These are phyloP conservation scores for Volutella citrinella DNA, from an alignment of 2,329 filamentous ascomycete genomes.

Conservation along the genomic window DNA sequence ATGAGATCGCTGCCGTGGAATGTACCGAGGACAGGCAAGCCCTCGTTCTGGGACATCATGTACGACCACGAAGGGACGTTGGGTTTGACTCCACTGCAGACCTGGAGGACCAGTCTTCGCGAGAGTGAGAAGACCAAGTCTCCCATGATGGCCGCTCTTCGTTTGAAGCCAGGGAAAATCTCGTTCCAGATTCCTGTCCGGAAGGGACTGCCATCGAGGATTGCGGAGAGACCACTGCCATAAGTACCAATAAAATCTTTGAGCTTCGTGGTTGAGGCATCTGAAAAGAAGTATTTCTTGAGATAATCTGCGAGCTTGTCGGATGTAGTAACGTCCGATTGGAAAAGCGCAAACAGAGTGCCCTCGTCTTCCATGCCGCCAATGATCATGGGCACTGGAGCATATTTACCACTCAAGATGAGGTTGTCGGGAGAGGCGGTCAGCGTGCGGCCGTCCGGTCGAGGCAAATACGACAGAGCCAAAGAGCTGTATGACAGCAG, in stretches of 20 bases:
- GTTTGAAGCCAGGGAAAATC: slow-evolving; percentile 64
- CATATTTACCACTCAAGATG: slow-evolving; percentile 45
- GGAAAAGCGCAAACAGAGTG: slow-evolving; percentile 59
- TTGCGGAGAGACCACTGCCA: slow-evolving; percentile 41
- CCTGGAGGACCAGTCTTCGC: slow-evolving; percentile 42
- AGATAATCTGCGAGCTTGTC: slow-evolving; percentile 53
- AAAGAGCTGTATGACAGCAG: slow-evolving; percentile 55
- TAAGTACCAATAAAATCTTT: slow-evolving; percentile 52
- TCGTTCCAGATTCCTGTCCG: slow-evolving; percentile 55
- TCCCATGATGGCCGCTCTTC: slow-evolving; percentile 60
- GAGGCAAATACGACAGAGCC: slow-evolving; percentile 60
- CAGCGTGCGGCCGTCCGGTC: slow-evolving; percentile 55
- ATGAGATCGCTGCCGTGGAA: slow-evolving; percentile 60
- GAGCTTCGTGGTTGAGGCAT: slow-evolving; percentile 37
- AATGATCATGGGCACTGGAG: slow-evolving; percentile 59
- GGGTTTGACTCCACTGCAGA: slow-evolving; percentile 36
- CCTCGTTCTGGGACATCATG: slow-evolving; percentile 56
- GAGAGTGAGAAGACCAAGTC: slow-evolving; percentile 53
- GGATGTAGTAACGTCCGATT: slow-evolving; percentile 55
- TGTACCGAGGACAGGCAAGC: slow-evolving; percentile 59
- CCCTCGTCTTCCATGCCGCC: slow-evolving; percentile 67
- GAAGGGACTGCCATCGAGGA: slow-evolving; percentile 59
- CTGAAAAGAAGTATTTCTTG: slow-evolving; percentile 46
- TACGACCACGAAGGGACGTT: slow-evolving; percentile 58
- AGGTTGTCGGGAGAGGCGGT: slow-evolving; percentile 52